Percentiles rank a stretch among this genome's conserved stretches.
These are phyloP conservation scores for Effrenium voratum DNA, from an alignment of 73 alveolate genomes.

Conservation along the genomic window DNA sequence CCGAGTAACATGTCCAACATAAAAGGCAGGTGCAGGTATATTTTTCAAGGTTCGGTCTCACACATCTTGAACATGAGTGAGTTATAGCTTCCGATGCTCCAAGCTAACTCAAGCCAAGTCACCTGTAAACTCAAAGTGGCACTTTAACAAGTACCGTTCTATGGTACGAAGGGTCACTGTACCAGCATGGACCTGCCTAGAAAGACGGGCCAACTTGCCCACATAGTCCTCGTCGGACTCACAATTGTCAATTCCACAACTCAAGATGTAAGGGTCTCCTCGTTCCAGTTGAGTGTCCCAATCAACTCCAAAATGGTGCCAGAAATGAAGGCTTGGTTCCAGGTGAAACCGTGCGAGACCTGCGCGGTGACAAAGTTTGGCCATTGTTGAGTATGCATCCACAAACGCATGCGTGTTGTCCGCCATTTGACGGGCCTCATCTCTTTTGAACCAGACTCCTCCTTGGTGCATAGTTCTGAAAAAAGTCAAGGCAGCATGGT, in stretches of 20 bases:
- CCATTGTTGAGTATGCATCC: neutral
- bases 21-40: too few species aligned
- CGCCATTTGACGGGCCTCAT: neutral
- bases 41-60: too few species aligned
- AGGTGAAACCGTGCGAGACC: neutral
- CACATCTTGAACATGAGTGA: too few species aligned
- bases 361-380: neutral
- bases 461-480: neutral
- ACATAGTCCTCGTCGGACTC: constrained; percentile 52
- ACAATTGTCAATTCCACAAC: neutral
- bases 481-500: neutral
- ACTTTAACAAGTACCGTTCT: constrained; percentile 3
- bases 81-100: too few species aligned
- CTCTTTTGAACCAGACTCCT: neutral
- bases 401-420: neutral
- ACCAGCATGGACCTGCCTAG: neutral
- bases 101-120: too few species aligned
- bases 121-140: constrained; percentile 13
- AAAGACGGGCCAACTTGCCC: neutral
- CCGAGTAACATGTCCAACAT: too few species aligned
- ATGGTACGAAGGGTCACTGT: neutral
- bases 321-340: neutral
- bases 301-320: constrained; percentile 13
- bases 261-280: neutral
- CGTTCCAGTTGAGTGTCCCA: neutral